Evolutionary conservation across 2,329 filamentous ascomycete species (phyloP), one percentile per base, ranked within the genome.

Genomic region (Fusarium xylarioides): DNA sequence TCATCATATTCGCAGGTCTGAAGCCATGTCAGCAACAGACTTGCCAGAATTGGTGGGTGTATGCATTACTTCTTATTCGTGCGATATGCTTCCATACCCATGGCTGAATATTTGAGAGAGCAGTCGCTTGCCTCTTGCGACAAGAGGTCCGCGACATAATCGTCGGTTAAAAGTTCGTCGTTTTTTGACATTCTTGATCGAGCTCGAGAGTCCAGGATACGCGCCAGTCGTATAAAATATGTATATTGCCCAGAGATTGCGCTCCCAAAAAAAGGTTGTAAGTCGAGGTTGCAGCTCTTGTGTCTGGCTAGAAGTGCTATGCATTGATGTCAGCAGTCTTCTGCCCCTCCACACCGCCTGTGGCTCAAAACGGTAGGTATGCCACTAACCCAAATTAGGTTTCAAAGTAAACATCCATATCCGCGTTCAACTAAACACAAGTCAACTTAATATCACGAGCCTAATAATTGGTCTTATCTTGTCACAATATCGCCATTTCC

Each of bases 91-190:
- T 93, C 89, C 70, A 95, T 84, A 15, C 94, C 94, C 78, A 94
- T 86, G 11, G 91, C 84, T 2, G 93, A 92, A 80, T 95, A 96
- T 78, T 90, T 92, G 52, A 92, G 83, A 6, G 92, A 92, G 75
- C 87, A 92, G 65, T 92, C 89, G 66, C 88, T 90, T 18, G 95
- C 95, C 81, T 98, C 95, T 74, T 92, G 90, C 56, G 91, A 89
- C 40, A 98, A 86, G n/a, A 97, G 85, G 53, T 88, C 88, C 21
- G 94, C 94, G 71, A 97, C 91, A 78, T 95, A 94, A 57, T 94
- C 92, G 79, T 97, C 93, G 26, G 90, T 91, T 52, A 92, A 81
- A 30, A 89, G 79, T n/a, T 86, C 84, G 73, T 88, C 83, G 61
- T 85, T 84, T 59, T 84, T 83, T 16, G 82, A 62, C 84, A 85